Base-by-base conservation (phyloP, 257 asterid species). In the Buddleja alternifolia region DNA sequence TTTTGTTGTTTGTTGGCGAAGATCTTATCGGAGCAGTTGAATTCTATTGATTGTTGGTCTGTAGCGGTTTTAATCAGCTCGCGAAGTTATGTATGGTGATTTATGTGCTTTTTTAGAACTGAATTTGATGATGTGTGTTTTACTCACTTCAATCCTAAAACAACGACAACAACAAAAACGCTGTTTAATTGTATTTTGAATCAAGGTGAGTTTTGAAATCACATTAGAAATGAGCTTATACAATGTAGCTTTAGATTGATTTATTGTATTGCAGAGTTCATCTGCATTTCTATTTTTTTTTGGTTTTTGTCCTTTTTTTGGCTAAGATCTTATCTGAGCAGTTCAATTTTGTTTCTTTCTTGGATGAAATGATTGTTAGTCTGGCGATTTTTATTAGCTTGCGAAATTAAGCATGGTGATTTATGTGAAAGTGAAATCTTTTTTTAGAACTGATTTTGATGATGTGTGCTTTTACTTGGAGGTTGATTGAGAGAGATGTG, bases 241-340 rank as follows among this genome's bases (percentile, higher is more conserved):
- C 34, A 72, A 72, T 72, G 72, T 63, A 51, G 77, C 44, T 72
- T 72, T 45, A 40, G 50, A 45, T 63, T 40, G 62, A 52, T 67
- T 24, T 44, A 7, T 39, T 57, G 21, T 36, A n/a, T 53, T 51
- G 51, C 10, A 8, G 37, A 48, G 10, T 10, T 2, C 29, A 19
- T 20, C 37, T 37, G 61, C 39, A 21, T 23, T 52, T 37, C 41
- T 37, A 37, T 15, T 29, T 57, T 29, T 42, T 8, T 0, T 20
- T 69, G 41, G 17, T 32, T 62, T 66, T 36, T 51, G n/a, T 11
- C 36, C 37, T 21, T 15, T 20, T 32, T 40, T 37, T 45, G 70
- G 54, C 16, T 8, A 10, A 34, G 46, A 39, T 70, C 60, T 68
- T 11, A 15, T 7, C 8, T 39, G 65, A 42, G 59, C 24, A 14